Conservation (phyloP, 2,329 filamentous ascomycete species). For the Dothiorella sarmentorum region DNA sequence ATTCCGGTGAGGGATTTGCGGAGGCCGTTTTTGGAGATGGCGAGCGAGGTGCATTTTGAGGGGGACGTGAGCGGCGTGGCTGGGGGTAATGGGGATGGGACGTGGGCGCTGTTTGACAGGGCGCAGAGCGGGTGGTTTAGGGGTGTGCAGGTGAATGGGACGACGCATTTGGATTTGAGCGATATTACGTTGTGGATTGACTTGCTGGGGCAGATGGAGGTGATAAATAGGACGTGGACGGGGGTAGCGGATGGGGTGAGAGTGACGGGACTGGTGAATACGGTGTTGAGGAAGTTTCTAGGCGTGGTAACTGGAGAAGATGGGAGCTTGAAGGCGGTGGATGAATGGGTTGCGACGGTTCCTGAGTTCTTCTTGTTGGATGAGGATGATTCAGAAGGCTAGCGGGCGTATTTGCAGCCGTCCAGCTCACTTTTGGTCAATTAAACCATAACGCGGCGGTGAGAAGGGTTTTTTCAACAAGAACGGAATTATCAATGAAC, state of each 20-base stretch:
- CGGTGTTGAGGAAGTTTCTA: not conserved
- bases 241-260: not conserved
- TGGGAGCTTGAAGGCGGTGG: not conserved
- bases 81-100: not conserved
- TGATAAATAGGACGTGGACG: slow-evolving; percentile 12
- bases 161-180: slow-evolving; percentile 25
- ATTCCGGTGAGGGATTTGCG: slow-evolving; percentile 19
- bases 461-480: no score
- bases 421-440: no score
- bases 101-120: slow-evolving; percentile 24
- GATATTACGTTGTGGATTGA: slow-evolving; percentile 29
- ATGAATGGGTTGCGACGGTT: not conserved
- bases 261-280: not conserved
- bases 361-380: not conserved
- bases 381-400: no score
- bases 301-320: not conserved
- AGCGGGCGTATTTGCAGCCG: no score
- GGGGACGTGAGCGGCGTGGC: not conserved
- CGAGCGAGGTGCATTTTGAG: slow-evolving; percentile 20
- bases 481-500: no score
- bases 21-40: slow-evolving; percentile 26
- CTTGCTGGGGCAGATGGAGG: slow-evolving; percentile 23
- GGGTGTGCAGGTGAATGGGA: slow-evolving; percentile 25
- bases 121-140: slow-evolving; percentile 27
- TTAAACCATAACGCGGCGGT: no score